Conservation (phyloP, 2,329 filamentous ascomycete genomes). For the Xylaria sp. region DNA sequence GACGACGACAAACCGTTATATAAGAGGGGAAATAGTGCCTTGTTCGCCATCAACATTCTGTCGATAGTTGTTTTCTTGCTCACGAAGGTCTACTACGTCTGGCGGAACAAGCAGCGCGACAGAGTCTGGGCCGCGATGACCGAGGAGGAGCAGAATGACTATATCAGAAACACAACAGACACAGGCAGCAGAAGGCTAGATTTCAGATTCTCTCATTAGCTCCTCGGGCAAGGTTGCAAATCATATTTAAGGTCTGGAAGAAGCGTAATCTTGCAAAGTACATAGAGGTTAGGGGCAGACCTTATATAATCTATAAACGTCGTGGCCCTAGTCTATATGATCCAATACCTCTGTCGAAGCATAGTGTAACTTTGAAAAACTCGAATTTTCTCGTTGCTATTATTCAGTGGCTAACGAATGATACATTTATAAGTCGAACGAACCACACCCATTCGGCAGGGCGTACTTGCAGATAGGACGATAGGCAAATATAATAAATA, state of each 20-base stretch:
- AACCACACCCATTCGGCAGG: neutral
- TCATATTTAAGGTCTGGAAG: neutral
- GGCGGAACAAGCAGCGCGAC: constrained; percentile 59
- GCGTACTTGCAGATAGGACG: too few species aligned
- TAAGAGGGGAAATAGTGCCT: constrained; percentile 61
- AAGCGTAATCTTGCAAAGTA: neutral
- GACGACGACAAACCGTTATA: constrained; percentile 66
- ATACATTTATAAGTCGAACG: neutral
- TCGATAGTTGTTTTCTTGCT: constrained; percentile 61
- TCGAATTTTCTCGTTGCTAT: neutral
- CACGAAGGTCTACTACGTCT: constrained; percentile 64
- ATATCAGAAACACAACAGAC: constrained; percentile 55
- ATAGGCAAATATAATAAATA: too few species aligned
- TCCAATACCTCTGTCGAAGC: neutral
- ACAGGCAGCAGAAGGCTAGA: constrained; percentile 57
- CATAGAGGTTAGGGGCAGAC: neutral
- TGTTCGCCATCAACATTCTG: constrained; percentile 61
- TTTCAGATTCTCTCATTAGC: constrained; percentile 54
- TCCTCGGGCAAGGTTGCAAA: too few species aligned
- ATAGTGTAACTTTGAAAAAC: neutral
- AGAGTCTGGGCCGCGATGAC: constrained; percentile 59
- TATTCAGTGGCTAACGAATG: too few species aligned
- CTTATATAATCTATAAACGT: neutral
- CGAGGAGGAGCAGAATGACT: constrained; percentile 58
- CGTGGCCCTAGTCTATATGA: too few species aligned